phyloP scores from a whole-genome alignment of 176 grass and related monocot genomes.

The Phoenix roebelenii region DNA sequence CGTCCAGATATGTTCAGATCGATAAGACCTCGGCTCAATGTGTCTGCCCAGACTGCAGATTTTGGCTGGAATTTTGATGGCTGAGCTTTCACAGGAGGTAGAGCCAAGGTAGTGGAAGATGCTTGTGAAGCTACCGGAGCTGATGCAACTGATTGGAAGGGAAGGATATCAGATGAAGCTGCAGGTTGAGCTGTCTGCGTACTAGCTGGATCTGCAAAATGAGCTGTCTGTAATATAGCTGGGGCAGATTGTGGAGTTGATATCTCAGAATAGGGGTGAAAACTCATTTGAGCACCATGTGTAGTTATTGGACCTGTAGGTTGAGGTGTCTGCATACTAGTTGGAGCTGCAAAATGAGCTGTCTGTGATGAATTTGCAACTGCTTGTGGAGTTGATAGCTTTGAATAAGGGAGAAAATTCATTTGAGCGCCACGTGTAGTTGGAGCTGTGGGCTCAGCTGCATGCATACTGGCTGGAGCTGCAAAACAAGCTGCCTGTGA shows the following conservation, averaged over 20 bases:
- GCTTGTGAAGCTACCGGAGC: constrained; percentile 39
- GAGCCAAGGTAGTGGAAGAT: constrained; percentile 29
- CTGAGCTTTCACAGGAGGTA: constrained; percentile 43
- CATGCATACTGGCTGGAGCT: constrained; percentile 25
- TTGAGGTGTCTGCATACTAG: constrained; percentile 24
- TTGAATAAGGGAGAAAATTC: background rate
- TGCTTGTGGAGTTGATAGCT: constrained; percentile 14
- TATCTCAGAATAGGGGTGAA: constrained; percentile 31
- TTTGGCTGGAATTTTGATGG: constrained; percentile 72
- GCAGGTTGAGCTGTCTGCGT: constrained; percentile 27
- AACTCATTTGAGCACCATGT: background rate
- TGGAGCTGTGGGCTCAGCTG: constrained; percentile 23
- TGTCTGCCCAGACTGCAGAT: constrained; percentile 88
- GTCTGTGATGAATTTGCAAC: constrained; percentile 24
- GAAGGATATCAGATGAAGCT: constrained; percentile 29
- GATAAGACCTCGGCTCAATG: constrained; percentile 79
- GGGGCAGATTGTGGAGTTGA: constrained; percentile 10
- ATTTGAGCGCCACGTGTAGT: background rate
- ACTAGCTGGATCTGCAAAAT: constrained; percentile 7
- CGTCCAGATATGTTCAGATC: constrained; percentile 96
- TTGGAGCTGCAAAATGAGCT: constrained; percentile 13
- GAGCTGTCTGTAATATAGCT: constrained; percentile 30
- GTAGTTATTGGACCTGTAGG: constrained; percentile 14
- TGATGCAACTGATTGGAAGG: constrained; percentile 34
- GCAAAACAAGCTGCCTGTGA: constrained; percentile 10